phyloP scores from a whole-genome alignment of 768 basidiomycete species.

The Panaeolus cyanescens region DNA sequence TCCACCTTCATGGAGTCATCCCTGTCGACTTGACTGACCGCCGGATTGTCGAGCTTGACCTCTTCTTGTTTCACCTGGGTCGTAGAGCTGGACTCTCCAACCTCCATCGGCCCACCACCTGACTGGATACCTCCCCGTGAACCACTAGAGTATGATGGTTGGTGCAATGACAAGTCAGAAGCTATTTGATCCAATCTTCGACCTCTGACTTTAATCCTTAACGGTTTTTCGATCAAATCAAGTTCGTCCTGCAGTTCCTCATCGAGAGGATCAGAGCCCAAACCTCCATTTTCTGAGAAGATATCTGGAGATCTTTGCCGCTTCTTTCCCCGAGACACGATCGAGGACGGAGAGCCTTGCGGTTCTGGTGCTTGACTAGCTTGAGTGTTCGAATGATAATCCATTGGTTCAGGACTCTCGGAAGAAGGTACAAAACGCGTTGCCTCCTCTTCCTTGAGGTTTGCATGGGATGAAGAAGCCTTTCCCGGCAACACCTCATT shows the following conservation, averaged over 20 bases:
- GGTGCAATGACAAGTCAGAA: too few species aligned
- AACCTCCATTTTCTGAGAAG: neutral
- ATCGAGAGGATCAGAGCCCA: neutral
- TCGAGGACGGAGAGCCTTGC: neutral
- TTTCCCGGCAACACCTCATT: neutral
- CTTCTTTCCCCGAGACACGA: neutral
- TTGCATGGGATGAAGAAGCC: neutral
- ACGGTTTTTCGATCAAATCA: neutral
- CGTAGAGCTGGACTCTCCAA: too few species aligned
- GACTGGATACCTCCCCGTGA: too few species aligned
- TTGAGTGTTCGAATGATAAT: neutral
- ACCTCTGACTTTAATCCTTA: too few species aligned
- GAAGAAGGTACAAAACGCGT: neutral
- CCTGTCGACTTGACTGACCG: neutral
- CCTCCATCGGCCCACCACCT: too few species aligned
- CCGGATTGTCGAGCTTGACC: neutral
- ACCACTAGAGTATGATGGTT: too few species aligned
- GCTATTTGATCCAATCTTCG: too few species aligned
- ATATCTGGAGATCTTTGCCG: neutral
- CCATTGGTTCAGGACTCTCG: neutral
- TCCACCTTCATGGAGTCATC: neutral
- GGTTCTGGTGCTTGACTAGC: neutral
- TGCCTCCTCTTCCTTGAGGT: neutral
- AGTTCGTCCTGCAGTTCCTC: neutral
- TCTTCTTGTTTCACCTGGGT: neutral